Conservation (phyloP, 2,329 filamentous ascomycete genomes). For the Dichotomopilus funicola region DNA sequence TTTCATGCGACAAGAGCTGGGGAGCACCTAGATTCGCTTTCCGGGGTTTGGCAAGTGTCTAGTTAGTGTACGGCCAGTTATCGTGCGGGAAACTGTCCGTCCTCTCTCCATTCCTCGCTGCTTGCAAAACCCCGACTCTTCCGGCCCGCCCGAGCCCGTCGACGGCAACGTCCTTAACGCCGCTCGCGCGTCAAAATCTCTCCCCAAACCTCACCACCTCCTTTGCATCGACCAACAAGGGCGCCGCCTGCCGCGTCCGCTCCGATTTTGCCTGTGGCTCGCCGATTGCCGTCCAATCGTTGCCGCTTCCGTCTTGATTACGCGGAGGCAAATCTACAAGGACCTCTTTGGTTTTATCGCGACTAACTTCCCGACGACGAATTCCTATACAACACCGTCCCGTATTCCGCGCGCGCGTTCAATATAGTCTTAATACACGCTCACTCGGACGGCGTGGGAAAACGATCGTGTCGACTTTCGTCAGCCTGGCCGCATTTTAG, state of each 20-base stretch:
- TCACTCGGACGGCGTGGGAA: conserved; percentile 17
- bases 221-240: conserved; percentile 1
- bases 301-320: neutral
- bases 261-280: neutral
- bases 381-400: neutral
- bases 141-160: conserved; percentile 16
- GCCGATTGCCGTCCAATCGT: neutral
- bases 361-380: neutral
- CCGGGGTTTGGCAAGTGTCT: conserved; percentile 3
- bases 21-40: conserved; percentile 4
- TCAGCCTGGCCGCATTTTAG: conserved; percentile 37
- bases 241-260: neutral
- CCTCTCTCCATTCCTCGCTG: conserved; percentile 12
- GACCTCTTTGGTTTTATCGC: no score
- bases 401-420: neutral
- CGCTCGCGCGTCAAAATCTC: conserved; percentile 19
- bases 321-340: neutral
- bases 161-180: conserved; percentile 7
- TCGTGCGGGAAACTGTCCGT: neutral
- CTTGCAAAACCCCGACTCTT: conserved; percentile 21
- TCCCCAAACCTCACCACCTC: conserved; percentile 12
- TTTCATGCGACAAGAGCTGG: conserved; percentile 9
- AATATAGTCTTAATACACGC: neutral
- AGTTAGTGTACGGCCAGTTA: neutral
- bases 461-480: conserved; percentile 26